Conservation (phyloP, 805 yeast species). For the Yarrowia sp. region DNA sequence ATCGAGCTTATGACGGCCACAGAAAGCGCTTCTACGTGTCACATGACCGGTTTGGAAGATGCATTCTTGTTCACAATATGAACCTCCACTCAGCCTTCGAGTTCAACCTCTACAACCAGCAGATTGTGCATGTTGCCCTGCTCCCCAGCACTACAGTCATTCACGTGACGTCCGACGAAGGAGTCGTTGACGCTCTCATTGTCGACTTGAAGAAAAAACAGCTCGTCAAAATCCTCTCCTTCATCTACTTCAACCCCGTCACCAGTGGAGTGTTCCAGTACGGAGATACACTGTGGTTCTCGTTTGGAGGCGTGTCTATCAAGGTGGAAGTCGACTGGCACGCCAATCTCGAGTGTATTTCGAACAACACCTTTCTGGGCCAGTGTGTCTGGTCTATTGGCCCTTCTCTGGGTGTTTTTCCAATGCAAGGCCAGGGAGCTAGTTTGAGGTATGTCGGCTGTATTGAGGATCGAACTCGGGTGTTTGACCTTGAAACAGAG, state of each 20-base stretch:
- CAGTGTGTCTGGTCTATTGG: slow-evolving; percentile 5
- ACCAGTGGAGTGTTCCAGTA: slow-evolving; percentile 21
- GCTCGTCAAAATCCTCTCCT: slow-evolving; percentile 26
- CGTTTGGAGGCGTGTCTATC: slow-evolving; percentile 24
- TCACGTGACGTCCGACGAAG: slow-evolving; percentile 7
- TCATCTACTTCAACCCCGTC: slow-evolving; percentile 16
- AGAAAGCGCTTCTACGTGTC: slow-evolving; percentile 14
- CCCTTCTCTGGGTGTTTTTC: slow-evolving; percentile 17
- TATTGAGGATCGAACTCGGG: background rate
- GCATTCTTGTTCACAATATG: slow-evolving; percentile 10
- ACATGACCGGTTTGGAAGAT: slow-evolving; percentile 16
- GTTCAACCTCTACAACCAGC: slow-evolving; percentile 23
- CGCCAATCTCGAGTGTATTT: background rate
- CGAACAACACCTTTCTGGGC: background rate
- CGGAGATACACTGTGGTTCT: slow-evolving; percentile 3
- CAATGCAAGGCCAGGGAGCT: slow-evolving; percentile 1
- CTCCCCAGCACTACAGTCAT: slow-evolving; percentile 2
- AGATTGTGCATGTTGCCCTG: slow-evolving; percentile 23
- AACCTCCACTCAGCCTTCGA: slow-evolving; percentile 9
- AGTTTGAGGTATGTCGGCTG: slow-evolving; percentile 12
- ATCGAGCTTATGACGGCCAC: slow-evolving; percentile 7
- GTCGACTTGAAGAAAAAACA: slow-evolving; percentile 4
- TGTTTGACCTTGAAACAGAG: slow-evolving; percentile 15
- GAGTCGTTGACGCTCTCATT: background rate
- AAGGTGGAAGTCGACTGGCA: slow-evolving; percentile 13